phyloP scores from a whole-genome alignment of 306 rosid genomes.

The Alnus rubra region DNA sequence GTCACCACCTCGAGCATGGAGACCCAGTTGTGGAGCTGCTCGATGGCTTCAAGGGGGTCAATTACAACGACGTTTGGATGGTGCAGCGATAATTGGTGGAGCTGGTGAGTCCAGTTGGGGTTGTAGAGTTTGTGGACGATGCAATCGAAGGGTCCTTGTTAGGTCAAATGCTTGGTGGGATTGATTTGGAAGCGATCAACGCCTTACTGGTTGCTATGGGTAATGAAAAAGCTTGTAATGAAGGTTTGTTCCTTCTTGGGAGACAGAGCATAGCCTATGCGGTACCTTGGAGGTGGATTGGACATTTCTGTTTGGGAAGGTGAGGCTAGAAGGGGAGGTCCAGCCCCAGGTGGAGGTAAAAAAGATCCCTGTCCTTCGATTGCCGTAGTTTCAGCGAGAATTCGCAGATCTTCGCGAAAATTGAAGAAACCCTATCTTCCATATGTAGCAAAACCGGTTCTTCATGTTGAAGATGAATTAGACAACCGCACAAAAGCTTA shows the following conservation, averaged over 20 bases:
- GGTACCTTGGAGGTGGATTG: not conserved
- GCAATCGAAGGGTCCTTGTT: conserved; percentile 41
- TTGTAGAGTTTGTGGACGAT: conserved; percentile 39
- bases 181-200: conserved; percentile 31
- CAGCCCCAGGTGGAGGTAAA: no score
- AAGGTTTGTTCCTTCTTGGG: conserved; percentile 26
- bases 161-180: conserved; percentile 4
- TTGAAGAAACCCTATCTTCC: conserved; percentile 18
- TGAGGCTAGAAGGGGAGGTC: no score
- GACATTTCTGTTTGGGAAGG: conserved; percentile 19
- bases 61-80: conserved; percentile 20
- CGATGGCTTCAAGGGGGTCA: conserved; percentile 35
- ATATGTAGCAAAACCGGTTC: conserved; percentile 2
- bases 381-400: conserved; percentile 14
- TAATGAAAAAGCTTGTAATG: conserved; percentile 23
- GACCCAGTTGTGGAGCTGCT: conserved; percentile 31
- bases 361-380: conserved; percentile 8
- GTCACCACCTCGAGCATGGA: conserved; percentile 38
- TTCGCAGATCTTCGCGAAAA: conserved; percentile 29
- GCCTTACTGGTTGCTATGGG: conserved; percentile 25
- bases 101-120: conserved; percentile 21
- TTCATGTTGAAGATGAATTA: not conserved
- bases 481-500: conserved; percentile 1
- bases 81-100: not conserved
- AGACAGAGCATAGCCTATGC: conserved; percentile 34